These are phyloP conservation scores for Kernera saxatilis DNA, from an alignment of 345 rosid species.

Conservation along the genomic window DNA sequence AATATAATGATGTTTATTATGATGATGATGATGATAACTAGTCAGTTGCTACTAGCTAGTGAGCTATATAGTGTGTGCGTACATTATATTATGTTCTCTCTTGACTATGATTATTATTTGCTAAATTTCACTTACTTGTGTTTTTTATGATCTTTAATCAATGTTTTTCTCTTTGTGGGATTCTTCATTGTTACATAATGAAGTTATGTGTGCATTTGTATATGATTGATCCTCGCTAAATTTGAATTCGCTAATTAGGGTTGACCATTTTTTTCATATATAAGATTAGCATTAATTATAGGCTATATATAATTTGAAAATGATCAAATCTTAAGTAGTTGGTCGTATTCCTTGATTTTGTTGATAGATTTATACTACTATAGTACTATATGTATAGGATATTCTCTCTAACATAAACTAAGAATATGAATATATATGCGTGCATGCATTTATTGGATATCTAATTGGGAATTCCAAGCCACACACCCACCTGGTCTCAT, in stretches of 20 bases:
- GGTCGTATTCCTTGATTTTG: background rate
- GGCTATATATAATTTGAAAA: background rate
- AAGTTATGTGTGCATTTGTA: conserved; percentile 4
- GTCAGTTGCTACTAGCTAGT: conserved; percentile 14
- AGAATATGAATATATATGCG: background rate
- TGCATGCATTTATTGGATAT: conserved; percentile 20
- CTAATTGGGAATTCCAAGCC: conserved; percentile 10
- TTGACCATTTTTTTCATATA: background rate
- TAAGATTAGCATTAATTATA: background rate
- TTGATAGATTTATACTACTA: background rate
- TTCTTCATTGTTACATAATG: background rate
- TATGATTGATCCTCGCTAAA: conserved; percentile 13
- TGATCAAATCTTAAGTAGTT: background rate
- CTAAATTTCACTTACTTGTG: conserved; percentile 16
- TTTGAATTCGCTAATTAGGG: background rate
- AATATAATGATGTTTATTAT: conserved; percentile 16
- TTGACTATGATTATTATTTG: conserved; percentile 23
- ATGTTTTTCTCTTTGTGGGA: background rate
- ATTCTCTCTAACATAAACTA: background rate
- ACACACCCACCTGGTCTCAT: conserved; percentile 9
- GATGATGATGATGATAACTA: conserved; percentile 13
- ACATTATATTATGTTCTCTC: conserved; percentile 21
- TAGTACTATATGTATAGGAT: no score
- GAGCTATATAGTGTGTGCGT: conserved; percentile 21
- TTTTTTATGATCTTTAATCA: conserved; percentile 4